Conservation (phyloP, 306 rosid genomes). For the Cucumis melo region DNA sequence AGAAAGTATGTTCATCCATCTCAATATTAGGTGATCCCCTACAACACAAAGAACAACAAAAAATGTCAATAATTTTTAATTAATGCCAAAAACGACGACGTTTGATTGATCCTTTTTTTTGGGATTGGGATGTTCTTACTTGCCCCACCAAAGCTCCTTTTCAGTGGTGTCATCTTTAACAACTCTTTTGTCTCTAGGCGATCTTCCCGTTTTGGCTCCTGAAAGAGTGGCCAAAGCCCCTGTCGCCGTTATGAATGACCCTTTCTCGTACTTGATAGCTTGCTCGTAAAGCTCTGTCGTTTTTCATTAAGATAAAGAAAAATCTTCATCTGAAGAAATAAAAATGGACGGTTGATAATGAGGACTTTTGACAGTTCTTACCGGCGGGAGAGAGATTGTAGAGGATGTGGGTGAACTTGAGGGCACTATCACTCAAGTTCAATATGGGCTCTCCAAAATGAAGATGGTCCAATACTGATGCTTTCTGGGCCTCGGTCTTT, state of each 20-base stretch:
- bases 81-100: neutral
- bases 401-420: constrained; percentile 82
- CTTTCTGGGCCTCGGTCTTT: constrained; percentile 15
- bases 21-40: constrained; percentile 94
- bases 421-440: constrained; percentile 61
- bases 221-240: constrained; percentile 93
- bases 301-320: neutral
- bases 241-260: constrained; percentile 53
- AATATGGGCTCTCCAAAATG: constrained; percentile 37
- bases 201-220: constrained; percentile 90
- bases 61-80: neutral
- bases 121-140: constrained; percentile 24
- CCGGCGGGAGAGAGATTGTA: constrained; percentile 93
- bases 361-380: neutral
- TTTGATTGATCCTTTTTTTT: neutral
- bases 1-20: constrained; percentile 80
- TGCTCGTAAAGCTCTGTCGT: constrained; percentile 71
- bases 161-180: constrained; percentile 55
- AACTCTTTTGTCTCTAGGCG: constrained; percentile 81
- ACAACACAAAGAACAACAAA: neutral
- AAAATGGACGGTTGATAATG: neutral
- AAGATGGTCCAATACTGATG: constrained; percentile 12
- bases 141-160: constrained; percentile 94
- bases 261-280: constrained; percentile 78
- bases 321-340: neutral